Evolutionary conservation across 176 grass and related monocot species (phyloP), one percentile per base, ranked within the genome.

Genomic region (Alloteropsis semialata): DNA sequence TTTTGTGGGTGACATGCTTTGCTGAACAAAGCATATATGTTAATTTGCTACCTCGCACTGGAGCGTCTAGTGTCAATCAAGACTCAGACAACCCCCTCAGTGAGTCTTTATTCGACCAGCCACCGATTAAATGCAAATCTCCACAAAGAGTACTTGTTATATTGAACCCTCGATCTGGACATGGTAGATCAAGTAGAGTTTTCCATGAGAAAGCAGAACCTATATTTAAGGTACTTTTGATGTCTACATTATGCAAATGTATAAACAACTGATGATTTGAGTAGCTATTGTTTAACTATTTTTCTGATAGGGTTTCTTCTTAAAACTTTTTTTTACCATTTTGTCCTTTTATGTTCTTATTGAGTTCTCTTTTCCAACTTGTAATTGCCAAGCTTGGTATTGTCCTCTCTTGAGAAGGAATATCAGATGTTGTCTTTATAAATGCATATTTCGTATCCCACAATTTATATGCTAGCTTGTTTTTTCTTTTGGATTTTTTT

Each of bases 81-180:
- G 81, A 86, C 65, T 74, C 80, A 75, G 91, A 96, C 30, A 67
- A 70, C 70, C 53, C 88, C 27, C 24, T 87, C 73, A 89, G 79
- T 77, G 90, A 89, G 37, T 79, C 80, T 81, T 80, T 90, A 67
- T 93, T 93, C 72, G 87, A 96, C 85, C 72, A 90, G 80, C 91
- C 91, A 64, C 83, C 82, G 15, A 96, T 99, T 78, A 99, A 93
- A 86, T 88, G 82, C 85, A 96, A 85, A 92, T 87, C 89, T 76
- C 84, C 85, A 27, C 91, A 72, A 6, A 93, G 87, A 77, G 88
- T 96, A 80, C 93, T 99, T 91, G 93, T 99, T 48, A 96, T 99
- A 90, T 53, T 99, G 83, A 99, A 99, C 78, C 96, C 96, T 86
- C 92, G 89, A 56, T 99, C 93, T 80, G 96, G 96, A 43, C 96